Conservation (phyloP, 1,284 basidiomycete genomes). For the Malassezia dermatis region DNA sequence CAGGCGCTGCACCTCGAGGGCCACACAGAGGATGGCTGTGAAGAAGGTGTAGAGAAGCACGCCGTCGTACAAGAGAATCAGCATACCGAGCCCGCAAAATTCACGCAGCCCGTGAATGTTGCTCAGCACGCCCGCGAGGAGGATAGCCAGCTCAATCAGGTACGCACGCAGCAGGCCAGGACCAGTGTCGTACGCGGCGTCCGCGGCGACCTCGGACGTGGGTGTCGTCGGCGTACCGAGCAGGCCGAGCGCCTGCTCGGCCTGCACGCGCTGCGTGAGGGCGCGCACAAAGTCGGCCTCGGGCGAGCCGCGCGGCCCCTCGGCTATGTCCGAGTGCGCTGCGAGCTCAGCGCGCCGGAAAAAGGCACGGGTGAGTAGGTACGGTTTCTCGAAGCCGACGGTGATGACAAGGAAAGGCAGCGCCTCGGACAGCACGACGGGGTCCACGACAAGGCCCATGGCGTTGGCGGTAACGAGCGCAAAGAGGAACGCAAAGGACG, state of each 20-base stretch:
- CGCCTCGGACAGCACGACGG: constrained; percentile 83
- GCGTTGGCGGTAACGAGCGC: constrained; percentile 74
- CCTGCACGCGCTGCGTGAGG: constrained; percentile 43
- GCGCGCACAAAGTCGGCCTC: constrained; percentile 46
- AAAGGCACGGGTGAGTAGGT: constrained; percentile 72
- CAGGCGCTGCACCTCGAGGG: constrained; percentile 71
- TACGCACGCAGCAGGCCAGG: constrained; percentile 82
- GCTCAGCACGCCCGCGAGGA: constrained; percentile 74
- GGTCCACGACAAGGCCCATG: constrained; percentile 77
- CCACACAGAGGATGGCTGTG: constrained; percentile 74
- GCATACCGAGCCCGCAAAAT: constrained; percentile 84
- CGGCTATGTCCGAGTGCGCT: constrained; percentile 20
- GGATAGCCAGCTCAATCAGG: constrained; percentile 77
- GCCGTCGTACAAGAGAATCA: constrained; percentile 77
- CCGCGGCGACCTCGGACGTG: constrained; percentile 70
- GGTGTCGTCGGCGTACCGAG: constrained; percentile 54
- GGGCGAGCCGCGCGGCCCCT: constrained; percentile 17
- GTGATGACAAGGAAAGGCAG: constrained; percentile 95
- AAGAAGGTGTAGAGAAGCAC: constrained; percentile 82
- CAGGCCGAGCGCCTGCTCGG: constrained; percentile 45
- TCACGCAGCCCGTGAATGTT: constrained; percentile 82
- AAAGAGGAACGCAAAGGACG: constrained; percentile 76
- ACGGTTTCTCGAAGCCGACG: constrained; percentile 94
- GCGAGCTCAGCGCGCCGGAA: constrained; percentile 67
- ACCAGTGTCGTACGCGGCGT: constrained; percentile 69